Evolutionary conservation across 768 basidiomycete species (phyloP).

Genomic region (Termitomyces sp.): DNA sequence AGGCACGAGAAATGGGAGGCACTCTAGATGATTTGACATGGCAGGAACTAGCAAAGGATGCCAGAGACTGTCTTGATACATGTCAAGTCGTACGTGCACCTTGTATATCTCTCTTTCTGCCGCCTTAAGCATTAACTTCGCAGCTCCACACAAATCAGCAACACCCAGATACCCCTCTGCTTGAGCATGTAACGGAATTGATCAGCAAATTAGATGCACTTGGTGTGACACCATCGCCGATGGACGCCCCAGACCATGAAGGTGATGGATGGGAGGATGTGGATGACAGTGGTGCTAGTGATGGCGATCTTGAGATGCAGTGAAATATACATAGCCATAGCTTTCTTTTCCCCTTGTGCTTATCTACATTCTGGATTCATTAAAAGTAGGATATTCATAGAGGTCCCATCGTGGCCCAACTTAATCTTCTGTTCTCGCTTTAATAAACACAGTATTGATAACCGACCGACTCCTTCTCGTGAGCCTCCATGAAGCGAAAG

Average conservation of each 20-base stretch:
- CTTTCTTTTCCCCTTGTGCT: neutral
- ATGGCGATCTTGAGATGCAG: slow-evolving; percentile 54
- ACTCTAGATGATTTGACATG: slow-evolving; percentile 52
- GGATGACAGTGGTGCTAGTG: slow-evolving; percentile 51
- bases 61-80: slow-evolving; percentile 77
- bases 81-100: slow-evolving; percentile 62
- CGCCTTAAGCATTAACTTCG: slow-evolving; percentile 2
- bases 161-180: slow-evolving; percentile 69
- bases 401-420: neutral
- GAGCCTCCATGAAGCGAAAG: neutral
- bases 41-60: slow-evolving; percentile 75
- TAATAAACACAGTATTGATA: slow-evolving; percentile 3
- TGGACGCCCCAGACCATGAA: slow-evolving; percentile 49
- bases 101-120: neutral
- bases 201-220: slow-evolving; percentile 58
- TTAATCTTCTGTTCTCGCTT: neutral
- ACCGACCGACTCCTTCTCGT: slow-evolving; percentile 1
- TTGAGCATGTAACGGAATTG: slow-evolving; percentile 73
- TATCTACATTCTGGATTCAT: neutral
- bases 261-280: slow-evolving; percentile 57
- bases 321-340: slow-evolving; percentile 18
- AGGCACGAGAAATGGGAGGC: slow-evolving; percentile 52
- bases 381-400: slow-evolving; percentile 26
- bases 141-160: slow-evolving; percentile 69
- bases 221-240: slow-evolving; percentile 59